Percentiles rank a stretch among this genome's conserved stretches.
These are phyloP conservation scores for Arabidopsis arenosa DNA, from an alignment of 345 rosid species.

Conservation along the genomic window DNA sequence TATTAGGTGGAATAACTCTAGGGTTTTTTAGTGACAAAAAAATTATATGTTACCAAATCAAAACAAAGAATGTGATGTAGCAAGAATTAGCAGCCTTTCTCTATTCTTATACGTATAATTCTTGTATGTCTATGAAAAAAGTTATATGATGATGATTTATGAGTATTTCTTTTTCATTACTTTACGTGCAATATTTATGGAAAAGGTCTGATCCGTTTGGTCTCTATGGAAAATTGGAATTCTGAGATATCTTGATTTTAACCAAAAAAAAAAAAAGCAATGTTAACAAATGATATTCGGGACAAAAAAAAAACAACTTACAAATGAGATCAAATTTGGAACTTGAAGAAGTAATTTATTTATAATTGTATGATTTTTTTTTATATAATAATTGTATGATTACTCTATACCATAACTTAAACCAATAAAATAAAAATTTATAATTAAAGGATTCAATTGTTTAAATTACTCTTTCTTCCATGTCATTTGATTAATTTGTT, in stretches of 20 bases:
- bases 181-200: background rate
- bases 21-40: background rate
- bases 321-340: background rate
- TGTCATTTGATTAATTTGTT: background rate
- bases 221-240: background rate
- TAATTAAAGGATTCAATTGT: background rate
- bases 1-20: conserved; percentile 5
- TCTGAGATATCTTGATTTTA: background rate
- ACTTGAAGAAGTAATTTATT: too few species aligned
- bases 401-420: background rate
- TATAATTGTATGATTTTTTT: too few species aligned
- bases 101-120: background rate
- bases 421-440: background rate
- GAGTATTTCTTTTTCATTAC: background rate
- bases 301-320: background rate
- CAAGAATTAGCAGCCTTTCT: background rate
- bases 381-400: too few species aligned
- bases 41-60: too few species aligned
- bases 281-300: too few species aligned
- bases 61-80: too few species aligned
- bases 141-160: background rate
- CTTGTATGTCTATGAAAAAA: conserved; percentile 1
- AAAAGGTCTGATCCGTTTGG: conserved; percentile 5
- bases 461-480: background rate
- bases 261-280: background rate